These are phyloP conservation scores for Nemania sp. DNA, from an alignment of 2,329 filamentous ascomycete genomes.

Conservation along the genomic window DNA sequence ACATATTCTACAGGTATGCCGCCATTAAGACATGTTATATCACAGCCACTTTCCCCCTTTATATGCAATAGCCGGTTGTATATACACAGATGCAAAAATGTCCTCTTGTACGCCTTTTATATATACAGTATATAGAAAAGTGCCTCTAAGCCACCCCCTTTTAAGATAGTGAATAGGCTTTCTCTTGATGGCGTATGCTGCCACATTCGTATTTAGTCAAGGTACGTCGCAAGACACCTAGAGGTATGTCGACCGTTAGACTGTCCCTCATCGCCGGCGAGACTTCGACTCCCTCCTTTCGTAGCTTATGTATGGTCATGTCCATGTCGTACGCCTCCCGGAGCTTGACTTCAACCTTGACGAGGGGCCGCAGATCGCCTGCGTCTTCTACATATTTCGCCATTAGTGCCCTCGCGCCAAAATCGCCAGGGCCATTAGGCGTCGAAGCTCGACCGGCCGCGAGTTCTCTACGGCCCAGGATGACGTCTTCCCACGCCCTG, in stretches of 20 bases:
- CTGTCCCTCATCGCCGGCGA: slow-evolving; percentile 35
- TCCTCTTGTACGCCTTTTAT: not conserved
- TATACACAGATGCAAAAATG: slow-evolving; percentile 2
- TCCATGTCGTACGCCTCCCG: slow-evolving; percentile 47
- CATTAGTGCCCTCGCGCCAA: slow-evolving; percentile 31
- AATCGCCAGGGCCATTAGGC: slow-evolving; percentile 1
- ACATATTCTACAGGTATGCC: not conserved
- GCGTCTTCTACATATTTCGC: slow-evolving; percentile 37
- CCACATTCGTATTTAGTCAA: not conserved
- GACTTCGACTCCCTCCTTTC: slow-evolving; percentile 38
- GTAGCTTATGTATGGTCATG: slow-evolving; percentile 41
- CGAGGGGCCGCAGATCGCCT: slow-evolving; percentile 28
- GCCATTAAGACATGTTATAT: no score
- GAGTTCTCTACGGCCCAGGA: slow-evolving; percentile 46
- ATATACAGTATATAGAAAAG: slow-evolving; percentile 16
- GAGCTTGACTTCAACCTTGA: slow-evolving; percentile 42
- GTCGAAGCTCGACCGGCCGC: slow-evolving; percentile 28
- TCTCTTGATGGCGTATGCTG: not conserved
- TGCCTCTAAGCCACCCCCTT: not conserved
- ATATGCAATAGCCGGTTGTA: not conserved
- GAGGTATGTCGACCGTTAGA: slow-evolving; percentile 46
- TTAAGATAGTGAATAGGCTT: not conserved
- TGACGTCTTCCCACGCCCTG: slow-evolving; percentile 47
- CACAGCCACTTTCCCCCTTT: no score
- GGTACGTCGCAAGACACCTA: slow-evolving; percentile 16